phyloP scores from a whole-genome alignment of 306 rosid species.

The Corylus americana region DNA sequence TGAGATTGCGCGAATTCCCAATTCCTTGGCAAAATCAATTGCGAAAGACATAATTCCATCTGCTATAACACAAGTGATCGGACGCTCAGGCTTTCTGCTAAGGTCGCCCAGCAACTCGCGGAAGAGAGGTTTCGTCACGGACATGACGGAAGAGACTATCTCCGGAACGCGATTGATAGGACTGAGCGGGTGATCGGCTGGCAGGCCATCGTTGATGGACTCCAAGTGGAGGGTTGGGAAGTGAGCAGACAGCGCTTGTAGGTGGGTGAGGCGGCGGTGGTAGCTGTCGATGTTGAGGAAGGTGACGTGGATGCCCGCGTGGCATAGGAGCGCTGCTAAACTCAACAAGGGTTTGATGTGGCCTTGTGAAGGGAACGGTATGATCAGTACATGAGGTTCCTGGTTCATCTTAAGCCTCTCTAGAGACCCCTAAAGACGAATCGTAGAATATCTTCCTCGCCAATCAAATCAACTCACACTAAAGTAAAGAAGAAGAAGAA shows the following conservation, averaged over 20 bases:
- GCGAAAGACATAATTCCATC: background rate
- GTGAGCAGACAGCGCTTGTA: background rate
- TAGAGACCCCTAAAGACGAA: no score
- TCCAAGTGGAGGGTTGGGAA: conserved; percentile 23
- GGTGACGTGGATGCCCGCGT: conserved; percentile 20
- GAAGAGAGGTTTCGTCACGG: background rate
- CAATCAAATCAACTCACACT: no score
- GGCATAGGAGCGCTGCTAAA: conserved; percentile 20
- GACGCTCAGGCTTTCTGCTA: background rate
- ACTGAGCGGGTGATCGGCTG: background rate
- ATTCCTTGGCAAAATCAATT: background rate
- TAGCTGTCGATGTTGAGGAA: conserved; percentile 16
- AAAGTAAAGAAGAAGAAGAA: no score
- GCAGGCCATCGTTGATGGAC: conserved; percentile 23
- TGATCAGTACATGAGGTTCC: conserved; percentile 5
- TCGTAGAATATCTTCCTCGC: no score
- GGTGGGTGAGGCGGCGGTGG: conserved; percentile 7
- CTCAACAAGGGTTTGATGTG: conserved; percentile 23
- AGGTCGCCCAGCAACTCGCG: background rate
- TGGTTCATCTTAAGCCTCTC: no score
- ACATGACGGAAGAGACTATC: background rate
- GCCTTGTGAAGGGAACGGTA: conserved; percentile 24
- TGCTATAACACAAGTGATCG: background rate
- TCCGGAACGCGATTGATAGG: background rate
- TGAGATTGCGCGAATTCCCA: background rate